A percentile compares a stretch with the other conserved stretches of the same genome.
phyloP scores from a whole-genome alignment of 2,329 filamentous ascomycete genomes.

The Escovopsis sp. region DNA sequence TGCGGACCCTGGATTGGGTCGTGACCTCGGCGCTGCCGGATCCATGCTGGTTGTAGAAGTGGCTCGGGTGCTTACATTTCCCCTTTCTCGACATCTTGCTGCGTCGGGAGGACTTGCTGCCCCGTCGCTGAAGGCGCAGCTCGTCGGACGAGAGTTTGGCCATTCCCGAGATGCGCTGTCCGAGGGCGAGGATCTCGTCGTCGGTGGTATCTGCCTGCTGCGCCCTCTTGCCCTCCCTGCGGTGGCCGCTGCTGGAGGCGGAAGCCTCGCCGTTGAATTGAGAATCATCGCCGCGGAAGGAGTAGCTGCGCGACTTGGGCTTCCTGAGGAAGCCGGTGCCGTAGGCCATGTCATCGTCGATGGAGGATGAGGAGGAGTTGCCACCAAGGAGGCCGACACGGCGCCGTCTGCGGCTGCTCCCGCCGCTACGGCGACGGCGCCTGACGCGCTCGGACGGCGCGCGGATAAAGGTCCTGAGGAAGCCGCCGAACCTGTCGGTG shows the following conservation, averaged over 20 bases:
- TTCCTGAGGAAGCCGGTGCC: conserved; percentile 43
- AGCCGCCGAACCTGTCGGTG: conserved; percentile 33
- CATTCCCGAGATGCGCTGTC: conserved; percentile 37
- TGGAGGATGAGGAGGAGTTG: conserved; percentile 52
- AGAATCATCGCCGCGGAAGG: conserved; percentile 7
- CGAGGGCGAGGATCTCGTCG: conserved; percentile 42
- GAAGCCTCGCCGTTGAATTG: too few species aligned
- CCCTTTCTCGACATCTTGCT: conserved; percentile 10
- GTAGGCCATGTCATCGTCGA: conserved; percentile 55
- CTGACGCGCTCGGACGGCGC: conserved; percentile 39
- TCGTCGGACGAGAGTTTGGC: conserved; percentile 37
- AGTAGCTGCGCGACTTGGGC: conserved; percentile 15
- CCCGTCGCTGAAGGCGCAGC: conserved; percentile 13
- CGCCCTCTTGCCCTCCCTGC: conserved; percentile 3
- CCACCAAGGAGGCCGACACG: conserved; percentile 39
- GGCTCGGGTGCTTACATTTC: conserved; percentile 19
- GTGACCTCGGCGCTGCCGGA: too few species aligned
- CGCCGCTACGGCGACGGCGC: conserved; percentile 22
- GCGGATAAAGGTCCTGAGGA: conserved; percentile 49
- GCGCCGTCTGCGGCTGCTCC: conserved; percentile 34
- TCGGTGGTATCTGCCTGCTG: conserved; percentile 21
- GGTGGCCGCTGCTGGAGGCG: conserved; percentile 1
- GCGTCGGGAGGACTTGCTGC: too few species aligned
- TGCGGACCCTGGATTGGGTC: too few species aligned
- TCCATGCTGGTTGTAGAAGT: too few species aligned